Evolutionary conservation across 2,329 filamentous ascomycete species (phyloP), one percentile per base, ranked within the genome.

Genomic region (Pyrenophora tritici-repentis): DNA sequence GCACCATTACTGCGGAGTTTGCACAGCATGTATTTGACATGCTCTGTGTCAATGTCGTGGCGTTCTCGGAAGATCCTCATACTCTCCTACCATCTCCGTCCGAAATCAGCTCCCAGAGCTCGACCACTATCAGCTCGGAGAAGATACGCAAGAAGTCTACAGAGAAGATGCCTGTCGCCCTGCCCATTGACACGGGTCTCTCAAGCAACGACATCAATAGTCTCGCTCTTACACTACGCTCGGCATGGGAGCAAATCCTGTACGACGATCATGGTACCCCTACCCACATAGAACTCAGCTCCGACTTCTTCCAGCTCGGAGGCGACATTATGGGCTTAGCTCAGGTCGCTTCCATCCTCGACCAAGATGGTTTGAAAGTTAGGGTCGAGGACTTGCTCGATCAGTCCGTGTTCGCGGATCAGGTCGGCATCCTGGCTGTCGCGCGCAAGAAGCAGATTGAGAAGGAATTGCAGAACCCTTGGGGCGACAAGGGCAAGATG

Each of bases 1-100:
- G 61, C 59, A 81, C 81, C 32, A 77, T 84, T 60, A 78, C 80
- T 42, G 75, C 76, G 9, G 80, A 77, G 35, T 83, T 82, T 55
- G 68, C 66, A 4, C 78, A 79, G 56, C 81, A 83, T 66, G 77
- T 81, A 43, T 68, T 71, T 35, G 66, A 71, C 12, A 63, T 65
- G 55, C 61, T 73, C 1, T 70, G 68, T 47, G 43, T 53, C 7
- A 70, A 65, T 20, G 52, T 63, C 34, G 53, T 61, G 6, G 58
- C 58, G 3, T 69, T 73, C 42, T 58, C 65, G 0, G 58, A 63
- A 22, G 58, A 69, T 34, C 68, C 66, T 5, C 60, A 68, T 41
- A 62, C 65, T n/a, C 50, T 61, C 1, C 56, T 70, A 6, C 65
- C 65, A 2, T 60, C 61, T 2, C 65, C 59, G 16, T 62, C 67